These are phyloP conservation scores for Coemansia sp. DNA, from an alignment of 192 early-diverging fungal species.

Conservation along the genomic window DNA sequence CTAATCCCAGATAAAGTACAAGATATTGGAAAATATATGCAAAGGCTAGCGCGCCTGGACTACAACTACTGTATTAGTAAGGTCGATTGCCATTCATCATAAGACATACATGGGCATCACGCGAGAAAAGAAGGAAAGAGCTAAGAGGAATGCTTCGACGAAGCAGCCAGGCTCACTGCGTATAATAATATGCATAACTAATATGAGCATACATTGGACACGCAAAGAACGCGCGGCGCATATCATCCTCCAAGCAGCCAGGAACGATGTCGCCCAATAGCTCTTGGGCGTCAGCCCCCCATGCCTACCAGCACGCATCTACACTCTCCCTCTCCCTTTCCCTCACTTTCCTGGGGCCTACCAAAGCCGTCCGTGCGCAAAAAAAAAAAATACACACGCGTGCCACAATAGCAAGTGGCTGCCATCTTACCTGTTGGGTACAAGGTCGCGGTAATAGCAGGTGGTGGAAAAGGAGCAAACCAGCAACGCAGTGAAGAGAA, in stretches of 20 bases:
- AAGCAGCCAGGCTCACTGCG: not conserved
- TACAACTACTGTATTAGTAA: not conserved
- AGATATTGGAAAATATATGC: not conserved
- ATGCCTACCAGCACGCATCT: not conserved
- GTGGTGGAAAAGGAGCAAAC: not conserved
- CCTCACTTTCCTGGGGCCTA: not conserved
- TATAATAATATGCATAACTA: not conserved
- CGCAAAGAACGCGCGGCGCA: not conserved
- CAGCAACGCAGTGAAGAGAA: not conserved
- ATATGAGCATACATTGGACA: not conserved
- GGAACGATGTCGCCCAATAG: not conserved
- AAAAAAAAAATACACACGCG: not conserved
- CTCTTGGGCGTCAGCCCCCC: not conserved
- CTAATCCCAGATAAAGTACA: not conserved
- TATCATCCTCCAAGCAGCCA: not conserved
- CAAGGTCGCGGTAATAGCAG: not conserved
- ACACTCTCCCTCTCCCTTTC: not conserved
- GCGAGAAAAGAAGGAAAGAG: not conserved
- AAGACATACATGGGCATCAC: not conserved
- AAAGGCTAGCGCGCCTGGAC: not conserved
- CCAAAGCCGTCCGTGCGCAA: not conserved
- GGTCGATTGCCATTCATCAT: not conserved
- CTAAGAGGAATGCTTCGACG: not conserved
- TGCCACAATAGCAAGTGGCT: conserved; percentile 1
- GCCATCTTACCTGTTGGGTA: not conserved